Conservation (phyloP, 179 eudicot species). For the Patellifolia procumbens region DNA sequence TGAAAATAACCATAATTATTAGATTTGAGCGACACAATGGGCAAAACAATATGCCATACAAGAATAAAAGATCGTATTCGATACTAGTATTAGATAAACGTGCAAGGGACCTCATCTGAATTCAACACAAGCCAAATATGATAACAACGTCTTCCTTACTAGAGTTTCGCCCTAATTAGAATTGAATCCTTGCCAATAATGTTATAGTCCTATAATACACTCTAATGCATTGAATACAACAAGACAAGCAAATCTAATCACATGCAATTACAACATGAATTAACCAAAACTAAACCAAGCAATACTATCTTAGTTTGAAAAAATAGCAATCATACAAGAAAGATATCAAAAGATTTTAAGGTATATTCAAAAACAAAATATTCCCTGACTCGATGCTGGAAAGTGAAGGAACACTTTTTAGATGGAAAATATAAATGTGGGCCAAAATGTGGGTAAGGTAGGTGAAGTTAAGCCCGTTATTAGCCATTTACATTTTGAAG, state of each 20-base stretch:
- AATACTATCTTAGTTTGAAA: neutral
- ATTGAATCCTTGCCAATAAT: neutral
- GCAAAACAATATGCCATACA: too few species aligned
- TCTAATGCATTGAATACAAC: neutral
- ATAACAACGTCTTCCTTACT: too few species aligned
- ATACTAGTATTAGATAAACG: too few species aligned
- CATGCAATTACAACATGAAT: neutral
- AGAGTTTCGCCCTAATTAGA: too few species aligned
- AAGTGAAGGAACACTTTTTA: neutral
- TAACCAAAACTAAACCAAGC: neutral
- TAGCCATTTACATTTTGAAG: constrained; percentile 3
- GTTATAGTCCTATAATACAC: neutral
- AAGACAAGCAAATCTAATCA: neutral
- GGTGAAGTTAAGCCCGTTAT: neutral
- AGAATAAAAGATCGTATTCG: too few species aligned
- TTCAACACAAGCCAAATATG: too few species aligned
- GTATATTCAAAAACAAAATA: constrained; percentile 7
- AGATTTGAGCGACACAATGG: too few species aligned
- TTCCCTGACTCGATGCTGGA: neutral
- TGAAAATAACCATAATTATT: too few species aligned
- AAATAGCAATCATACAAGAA: neutral
- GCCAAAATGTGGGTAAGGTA: constrained; percentile 9
- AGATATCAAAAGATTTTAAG: constrained; percentile 8
- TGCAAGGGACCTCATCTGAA: too few species aligned
- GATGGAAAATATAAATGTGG: neutral